phyloP scores from a whole-genome alignment of 495 filamentous ascomycete genomes.

The Collariella sp. region DNA sequence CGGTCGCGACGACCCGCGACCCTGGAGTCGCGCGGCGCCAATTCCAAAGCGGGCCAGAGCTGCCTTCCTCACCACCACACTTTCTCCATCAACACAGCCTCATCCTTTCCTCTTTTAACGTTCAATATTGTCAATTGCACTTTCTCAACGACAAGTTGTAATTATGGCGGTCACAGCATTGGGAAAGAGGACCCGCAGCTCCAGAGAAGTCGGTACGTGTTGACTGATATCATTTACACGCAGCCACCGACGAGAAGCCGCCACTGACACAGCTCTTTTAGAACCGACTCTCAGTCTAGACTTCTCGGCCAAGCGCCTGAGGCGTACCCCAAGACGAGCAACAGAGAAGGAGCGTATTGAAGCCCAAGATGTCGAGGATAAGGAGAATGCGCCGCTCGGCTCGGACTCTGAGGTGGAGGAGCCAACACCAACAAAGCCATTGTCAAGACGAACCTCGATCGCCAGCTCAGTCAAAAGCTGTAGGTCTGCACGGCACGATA shows the following conservation, averaged over 20 bases:
- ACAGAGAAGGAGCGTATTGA: slow-evolving; percentile 32
- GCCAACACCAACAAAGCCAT: slow-evolving; percentile 24
- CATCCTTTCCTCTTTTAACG: slow-evolving; percentile 16
- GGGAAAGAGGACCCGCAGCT: slow-evolving; percentile 63
- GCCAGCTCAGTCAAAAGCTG: slow-evolving; percentile 14
- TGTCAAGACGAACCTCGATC: slow-evolving; percentile 7
- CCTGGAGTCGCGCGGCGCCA: slow-evolving; percentile 6
- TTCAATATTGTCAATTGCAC: slow-evolving; percentile 15
- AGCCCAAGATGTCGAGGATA: slow-evolving; percentile 29
- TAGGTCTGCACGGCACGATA: background rate
- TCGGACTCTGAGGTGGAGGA: slow-evolving; percentile 14
- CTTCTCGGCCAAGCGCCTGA: slow-evolving; percentile 51
- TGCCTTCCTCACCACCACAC: slow-evolving; percentile 3
- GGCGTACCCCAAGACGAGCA: slow-evolving; percentile 34
- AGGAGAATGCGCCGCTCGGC: slow-evolving; percentile 22
- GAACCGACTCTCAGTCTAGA: slow-evolving; percentile 20
- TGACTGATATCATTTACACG: slow-evolving; percentile 8
- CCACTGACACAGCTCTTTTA: slow-evolving; percentile 26
- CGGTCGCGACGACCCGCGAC: slow-evolving; percentile 21
- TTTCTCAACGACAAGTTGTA: background rate
- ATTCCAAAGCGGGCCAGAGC: slow-evolving; percentile 11
- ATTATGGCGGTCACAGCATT: slow-evolving; percentile 57
- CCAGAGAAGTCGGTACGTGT: slow-evolving; percentile 49
- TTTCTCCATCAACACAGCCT: slow-evolving; percentile 11
- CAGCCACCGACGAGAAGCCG: slow-evolving; percentile 5